Evolutionary conservation across 257 asterid species (phyloP), one percentile per base, ranked within the genome.

Genomic region (Przewalskia tangutica): DNA sequence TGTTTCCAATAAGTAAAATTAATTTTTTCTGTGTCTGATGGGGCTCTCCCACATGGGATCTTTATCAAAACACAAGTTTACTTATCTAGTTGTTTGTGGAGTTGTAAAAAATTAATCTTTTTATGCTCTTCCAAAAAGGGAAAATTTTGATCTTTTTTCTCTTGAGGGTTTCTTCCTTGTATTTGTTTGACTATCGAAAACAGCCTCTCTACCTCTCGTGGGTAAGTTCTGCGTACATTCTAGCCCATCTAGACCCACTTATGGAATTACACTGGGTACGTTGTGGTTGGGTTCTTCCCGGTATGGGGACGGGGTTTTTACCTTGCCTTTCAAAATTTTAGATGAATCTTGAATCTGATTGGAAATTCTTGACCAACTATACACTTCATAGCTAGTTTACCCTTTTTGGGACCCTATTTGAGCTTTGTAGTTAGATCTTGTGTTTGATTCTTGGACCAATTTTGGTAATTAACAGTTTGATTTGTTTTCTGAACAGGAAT

Each of bases 401-500:
- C 32, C 56, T 79, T 10, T 58, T 59, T 79, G 56, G 75, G 14
- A 20, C 12, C 59, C 17, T 20, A 34, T 20, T 79, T n/a, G 36
- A 32, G 4, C 44, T 58, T 60, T 60, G 44, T 55, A 10, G 13
- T 16, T 56, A 8, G 55, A 48, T 79, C 71, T 80, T 44, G 59
- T 27, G n/a, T 20, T 12, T 2, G 20, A 6, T 44, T 18, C 2
- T 66, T 38, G 51, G 32, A 27, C 32, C 32, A 27, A 27, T 27
- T 27, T 27, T 27, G 1, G 32, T 14, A 17, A 17, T 40, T 71
- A 10, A 42, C 7, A 53, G 8, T 13, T 62, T 46, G n/a, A 4
- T 9, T 17, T 56, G 63, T 78, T 42, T 5, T 12, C 5, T 38
- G 64, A 83, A 79, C 92, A 95, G 98, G 98, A 94, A 89, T 94